Base-by-base conservation (phyloP, 129 eudicot species). In the Silybum marianum region DNA sequence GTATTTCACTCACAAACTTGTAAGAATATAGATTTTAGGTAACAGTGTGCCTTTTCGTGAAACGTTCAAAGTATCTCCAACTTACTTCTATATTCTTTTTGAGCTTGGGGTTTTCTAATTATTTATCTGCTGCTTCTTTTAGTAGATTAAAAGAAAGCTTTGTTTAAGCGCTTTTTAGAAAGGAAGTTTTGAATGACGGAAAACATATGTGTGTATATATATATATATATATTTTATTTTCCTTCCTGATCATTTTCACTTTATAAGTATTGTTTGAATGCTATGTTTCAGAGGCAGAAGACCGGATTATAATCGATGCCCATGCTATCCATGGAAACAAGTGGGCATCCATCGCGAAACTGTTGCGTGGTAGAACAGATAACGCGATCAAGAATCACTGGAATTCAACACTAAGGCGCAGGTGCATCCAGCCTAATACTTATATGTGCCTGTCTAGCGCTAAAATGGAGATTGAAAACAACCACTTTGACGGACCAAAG, bases 341-440 rank as follows among this genome's bases (percentile, higher is more conserved):
- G 88, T 93, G 98, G 98, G 91, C 98, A n/a, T 36, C 76, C 36
- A 93, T 93, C 42, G 93, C 98, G 8, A 93, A 90, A 78, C 91
- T 91, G 68, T 84, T 93, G 42, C 94, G 90, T 1, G 98, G 98
- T 13, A 83, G 98, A 85, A 93, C 98, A 42, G 98, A 93, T 78
- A 93, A 93, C 46, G 92, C 94, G 23, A 91, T 93, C 66, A 93
- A 93, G 85, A 93, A 93, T 85, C 98, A 93, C 81, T 93, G 98
- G 98, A 93, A 93, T 79, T 93, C 98, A 62, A 87, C 91, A 23
- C 87, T 93, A 68, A 86, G 87, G 71, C 97, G 94, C 21, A 89
- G 75, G 73, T 79, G 38, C 78, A 40, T 74, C 46, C 78, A 36
- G 36, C 75, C 77, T 63, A 66, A 46, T 24, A 14, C 21, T 5